Base-by-base conservation (phyloP, 176 grass and related monocot species). In the Rhynchospora tenuis region DNA sequence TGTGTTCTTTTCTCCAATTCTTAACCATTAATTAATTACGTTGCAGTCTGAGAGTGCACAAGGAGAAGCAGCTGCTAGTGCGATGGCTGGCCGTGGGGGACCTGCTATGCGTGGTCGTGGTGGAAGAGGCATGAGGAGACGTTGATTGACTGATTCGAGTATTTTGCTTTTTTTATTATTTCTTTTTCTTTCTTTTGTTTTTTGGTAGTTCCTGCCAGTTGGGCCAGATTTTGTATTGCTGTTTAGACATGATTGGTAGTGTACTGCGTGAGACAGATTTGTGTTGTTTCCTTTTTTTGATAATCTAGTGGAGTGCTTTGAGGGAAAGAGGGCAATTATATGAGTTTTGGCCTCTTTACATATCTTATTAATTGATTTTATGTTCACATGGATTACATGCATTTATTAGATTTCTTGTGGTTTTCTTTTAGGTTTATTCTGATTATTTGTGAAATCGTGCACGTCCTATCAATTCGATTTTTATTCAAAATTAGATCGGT, bases 41-140 rank as follows among this genome's bases (percentile, higher is more conserved):
- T 66, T 31, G 29, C 28, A 99, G 96, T 93, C 96, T 0, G 96
- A 99, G 66, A 95, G 96, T 12, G 93, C 93, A 9, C 96, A 99
- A 90, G 96, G 96, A 28, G 93, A 99, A 1, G 96, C 96, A 24
- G 96, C 92, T 70, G 93, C 92, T 70, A 69, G 86, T 45, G 95
- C 93, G 2, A 98, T 98, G 95, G 90, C 62, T 59, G 95, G 95
- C 14, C 89, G 88, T n/a, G 96, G 91, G 24, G 88, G 90, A 54
- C 88, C 86, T 6, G 91, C 67, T 14, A 88, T 99, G 75, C 87
- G 93, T 15, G 96, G 96, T 10, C 91, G 96, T 54, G 96, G 96
- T 17, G 96, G 93, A 38, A 88, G 96, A 81, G 93, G 96, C 31
- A 99, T 99, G 96, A 80, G 96, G 57, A 92, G 96, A 78, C 91